These are phyloP conservation scores for Exophiala viscosa DNA, from an alignment of 2,329 filamentous ascomycete genomes.

Conservation along the genomic window DNA sequence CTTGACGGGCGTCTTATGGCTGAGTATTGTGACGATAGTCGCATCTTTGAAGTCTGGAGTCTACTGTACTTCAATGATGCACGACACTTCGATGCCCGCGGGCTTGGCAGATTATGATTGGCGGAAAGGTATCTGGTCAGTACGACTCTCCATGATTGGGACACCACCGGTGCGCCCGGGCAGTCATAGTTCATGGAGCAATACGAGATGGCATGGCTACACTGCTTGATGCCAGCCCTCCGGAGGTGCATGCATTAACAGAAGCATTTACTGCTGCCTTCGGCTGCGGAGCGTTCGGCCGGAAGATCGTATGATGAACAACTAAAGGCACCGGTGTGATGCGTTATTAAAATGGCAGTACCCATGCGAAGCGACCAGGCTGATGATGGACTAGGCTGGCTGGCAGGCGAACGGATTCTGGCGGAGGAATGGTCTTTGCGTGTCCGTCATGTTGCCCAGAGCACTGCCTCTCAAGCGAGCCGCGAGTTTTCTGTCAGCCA, in stretches of 20 bases:
- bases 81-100: conserved; percentile 2
- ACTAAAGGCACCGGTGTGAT: neutral
- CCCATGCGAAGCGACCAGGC: neutral
- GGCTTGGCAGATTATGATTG: conserved; percentile 17
- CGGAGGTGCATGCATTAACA: too few relatives aligned
- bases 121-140: neutral
- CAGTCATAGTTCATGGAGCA: too few relatives aligned
- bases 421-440: neutral
- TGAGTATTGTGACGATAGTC: neutral
- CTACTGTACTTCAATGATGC: conserved; percentile 6
- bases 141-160: neutral
- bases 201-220: too few relatives aligned
- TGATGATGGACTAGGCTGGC: neutral
- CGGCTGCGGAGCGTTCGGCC: too few relatives aligned
- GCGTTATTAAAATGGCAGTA: neutral
- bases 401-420: neutral
- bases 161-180: too few relatives aligned
- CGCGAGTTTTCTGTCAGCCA: neutral
- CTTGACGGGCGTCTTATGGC: neutral
- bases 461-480: conserved; percentile 13
- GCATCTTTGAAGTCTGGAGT: neutral
- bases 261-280: too few relatives aligned
- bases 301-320: neutral
- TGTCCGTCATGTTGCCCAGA: conserved; percentile 9
- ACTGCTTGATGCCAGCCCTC: too few relatives aligned